phyloP scores from a whole-genome alignment of 805 yeast genomes.

The Sugiyamaella floridensis region DNA sequence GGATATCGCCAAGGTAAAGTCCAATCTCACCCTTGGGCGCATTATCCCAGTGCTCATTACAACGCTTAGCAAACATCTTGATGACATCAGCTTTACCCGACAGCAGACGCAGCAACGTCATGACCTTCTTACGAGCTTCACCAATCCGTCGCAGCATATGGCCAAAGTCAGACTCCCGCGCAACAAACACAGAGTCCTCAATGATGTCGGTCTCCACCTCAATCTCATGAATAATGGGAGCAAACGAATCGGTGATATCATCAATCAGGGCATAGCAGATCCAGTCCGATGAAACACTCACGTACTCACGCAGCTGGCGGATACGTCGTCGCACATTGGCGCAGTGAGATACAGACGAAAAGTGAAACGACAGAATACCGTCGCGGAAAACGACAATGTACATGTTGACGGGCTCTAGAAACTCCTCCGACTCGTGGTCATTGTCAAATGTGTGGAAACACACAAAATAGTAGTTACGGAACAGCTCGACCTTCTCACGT shows the following conservation, averaged over 20 bases:
- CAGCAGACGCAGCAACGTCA: conserved; percentile 83
- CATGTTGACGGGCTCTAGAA: conserved; percentile 55
- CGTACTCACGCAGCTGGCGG: conserved; percentile 55
- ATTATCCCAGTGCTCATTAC: conserved; percentile 60
- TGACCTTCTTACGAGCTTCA: conserved; percentile 81
- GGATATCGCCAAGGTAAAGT: conserved; percentile 87
- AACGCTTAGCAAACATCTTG: conserved; percentile 90
- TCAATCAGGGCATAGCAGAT: conserved; percentile 59
- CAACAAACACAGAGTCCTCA: conserved; percentile 77
- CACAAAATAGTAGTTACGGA: conserved; percentile 84
- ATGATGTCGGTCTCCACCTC: conserved; percentile 60
- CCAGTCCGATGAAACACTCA: conserved; percentile 57
- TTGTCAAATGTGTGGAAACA: conserved; percentile 95
- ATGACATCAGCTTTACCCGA: conserved; percentile 95
- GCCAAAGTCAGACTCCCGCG: conserved; percentile 67
- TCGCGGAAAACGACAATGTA: conserved; percentile 56
- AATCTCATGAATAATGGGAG: conserved; percentile 51
- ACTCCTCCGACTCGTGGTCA: conserved; percentile 75
- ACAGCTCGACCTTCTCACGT: conserved; percentile 93
- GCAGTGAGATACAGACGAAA: conserved; percentile 50
- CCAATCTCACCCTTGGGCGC: conserved; percentile 87
- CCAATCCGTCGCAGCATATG: conserved; percentile 76
- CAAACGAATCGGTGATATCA: conserved; percentile 59
- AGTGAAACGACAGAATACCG: conserved; percentile 56
- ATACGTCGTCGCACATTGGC: conserved; percentile 58